A percentile compares a stretch with the other conserved stretches of the same genome.
Conservation (phyloP, 257 asterid genomes). For the Plantago major region DNA sequence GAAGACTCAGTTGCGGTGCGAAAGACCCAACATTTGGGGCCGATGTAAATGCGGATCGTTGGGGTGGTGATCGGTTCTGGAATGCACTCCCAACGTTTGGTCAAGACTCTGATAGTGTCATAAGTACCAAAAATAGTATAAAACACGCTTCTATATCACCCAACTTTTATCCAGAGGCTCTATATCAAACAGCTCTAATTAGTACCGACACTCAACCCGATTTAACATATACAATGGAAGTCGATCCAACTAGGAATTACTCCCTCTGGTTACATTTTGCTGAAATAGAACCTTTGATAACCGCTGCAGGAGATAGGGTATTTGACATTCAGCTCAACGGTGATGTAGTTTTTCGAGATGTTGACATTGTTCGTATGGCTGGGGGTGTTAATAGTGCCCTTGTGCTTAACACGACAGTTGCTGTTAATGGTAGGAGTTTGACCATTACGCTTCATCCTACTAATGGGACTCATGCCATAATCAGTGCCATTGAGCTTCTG, state of each 20-base stretch:
- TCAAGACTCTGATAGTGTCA: slow-evolving; percentile 37
- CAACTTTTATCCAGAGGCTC: slow-evolving; percentile 85
- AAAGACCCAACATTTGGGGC: slow-evolving; percentile 53
- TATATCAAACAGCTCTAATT: slow-evolving; percentile 69
- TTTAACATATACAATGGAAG: slow-evolving; percentile 65
- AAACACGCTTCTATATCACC: slow-evolving; percentile 54
- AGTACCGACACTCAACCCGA: slow-evolving; percentile 59
- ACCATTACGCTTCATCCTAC: slow-evolving; percentile 64
- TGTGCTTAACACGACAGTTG: slow-evolving; percentile 71
- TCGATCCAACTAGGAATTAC: slow-evolving; percentile 77
- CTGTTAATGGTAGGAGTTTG: slow-evolving; percentile 83
- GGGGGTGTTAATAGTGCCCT: slow-evolving; percentile 70
- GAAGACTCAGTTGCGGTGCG: slow-evolving; percentile 73
- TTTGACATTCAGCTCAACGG: slow-evolving; percentile 75
- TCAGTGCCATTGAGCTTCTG: slow-evolving; percentile 80
- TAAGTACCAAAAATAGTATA: slow-evolving; percentile 40
- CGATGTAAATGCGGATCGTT: slow-evolving; percentile 66
- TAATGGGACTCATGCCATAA: slow-evolving; percentile 59
- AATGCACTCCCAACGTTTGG: slow-evolving; percentile 52
- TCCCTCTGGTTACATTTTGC: slow-evolving; percentile 97
- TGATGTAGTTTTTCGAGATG: slow-evolving; percentile 37
- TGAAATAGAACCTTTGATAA: slow-evolving; percentile 74
- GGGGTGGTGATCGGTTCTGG: slow-evolving; percentile 99
- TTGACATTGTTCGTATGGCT: slow-evolving; percentile 63
- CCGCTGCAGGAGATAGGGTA: slow-evolving; percentile 68